phyloP scores from a whole-genome alignment of 2,329 filamentous ascomycete species.

The Plenodomus biglobosus region DNA sequence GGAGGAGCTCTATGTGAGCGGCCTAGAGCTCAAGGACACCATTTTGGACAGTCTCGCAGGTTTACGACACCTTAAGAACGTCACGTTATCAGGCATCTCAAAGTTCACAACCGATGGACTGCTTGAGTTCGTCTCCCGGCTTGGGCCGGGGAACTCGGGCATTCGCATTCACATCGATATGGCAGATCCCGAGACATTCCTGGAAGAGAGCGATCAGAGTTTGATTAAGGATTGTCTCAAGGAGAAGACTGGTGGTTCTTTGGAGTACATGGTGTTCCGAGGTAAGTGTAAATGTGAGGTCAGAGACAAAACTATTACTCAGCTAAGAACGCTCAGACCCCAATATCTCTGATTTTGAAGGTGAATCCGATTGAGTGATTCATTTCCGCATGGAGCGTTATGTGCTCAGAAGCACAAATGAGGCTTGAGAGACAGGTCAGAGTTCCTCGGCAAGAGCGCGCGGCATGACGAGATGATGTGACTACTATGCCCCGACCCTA shows the following conservation, averaged over 20 bases:
- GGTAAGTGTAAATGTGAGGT: conserved; percentile 35
- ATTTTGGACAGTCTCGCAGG: conserved; percentile 50
- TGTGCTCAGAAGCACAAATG: not conserved
- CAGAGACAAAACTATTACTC: conserved; percentile 4
- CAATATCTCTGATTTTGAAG: conserved; percentile 49
- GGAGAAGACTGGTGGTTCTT: conserved; percentile 46
- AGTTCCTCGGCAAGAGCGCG: no score
- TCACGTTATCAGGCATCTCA: conserved; percentile 59
- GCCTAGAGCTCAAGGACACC: conserved; percentile 56
- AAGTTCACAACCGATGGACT: conserved; percentile 58
- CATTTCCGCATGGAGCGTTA: not conserved
- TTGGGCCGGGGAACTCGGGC: conserved; percentile 47
- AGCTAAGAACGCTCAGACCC: conserved; percentile 42
- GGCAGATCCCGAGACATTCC: conserved; percentile 47
- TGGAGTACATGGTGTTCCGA: conserved; percentile 50
- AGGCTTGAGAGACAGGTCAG: no score
- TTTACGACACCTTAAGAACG: conserved; percentile 53
- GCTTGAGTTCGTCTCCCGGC: conserved; percentile 46
- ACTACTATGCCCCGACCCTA: no score
- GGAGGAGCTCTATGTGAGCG: conserved; percentile 60
- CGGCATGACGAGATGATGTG: no score
- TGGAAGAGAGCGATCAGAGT: conserved; percentile 45
- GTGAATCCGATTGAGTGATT: conserved; percentile 46
- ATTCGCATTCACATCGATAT: conserved; percentile 49
- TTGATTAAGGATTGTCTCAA: conserved; percentile 43